Percentiles rank a stretch among this genome's conserved stretches.
Evolutionary conservation across 257 asterid species (phyloP).

Genomic region (Solanum peruvianum): DNA sequence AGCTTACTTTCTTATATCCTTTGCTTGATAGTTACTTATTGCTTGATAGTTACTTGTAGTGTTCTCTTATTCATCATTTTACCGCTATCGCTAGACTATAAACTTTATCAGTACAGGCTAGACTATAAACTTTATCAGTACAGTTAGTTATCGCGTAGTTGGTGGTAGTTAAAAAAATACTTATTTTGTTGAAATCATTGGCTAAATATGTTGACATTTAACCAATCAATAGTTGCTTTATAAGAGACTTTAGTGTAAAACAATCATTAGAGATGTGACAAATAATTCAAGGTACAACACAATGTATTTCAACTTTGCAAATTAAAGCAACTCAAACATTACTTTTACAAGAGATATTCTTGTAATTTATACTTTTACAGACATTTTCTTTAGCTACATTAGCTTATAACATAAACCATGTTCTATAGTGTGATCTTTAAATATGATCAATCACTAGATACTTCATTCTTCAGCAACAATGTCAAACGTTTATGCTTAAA

Average conservation of each 20-base stretch:
- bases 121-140: neutral
- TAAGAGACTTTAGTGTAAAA: neutral
- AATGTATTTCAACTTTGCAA: neutral
- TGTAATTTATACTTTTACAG: neutral
- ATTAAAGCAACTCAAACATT: neutral
- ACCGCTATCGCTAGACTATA: neutral
- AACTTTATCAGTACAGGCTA: neutral
- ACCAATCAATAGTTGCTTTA: neutral
- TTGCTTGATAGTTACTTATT: neutral
- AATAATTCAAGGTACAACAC: neutral
- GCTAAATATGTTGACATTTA: neutral
- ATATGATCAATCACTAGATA: neutral
- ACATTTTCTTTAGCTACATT: neutral
- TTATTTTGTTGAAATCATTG: neutral
- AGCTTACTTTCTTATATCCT: neutral
- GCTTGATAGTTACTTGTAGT: neutral
- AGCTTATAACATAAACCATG: neutral
- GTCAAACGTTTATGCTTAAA: neutral
- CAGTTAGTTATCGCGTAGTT: neutral
- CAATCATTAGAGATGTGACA: neutral
- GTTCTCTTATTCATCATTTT: neutral
- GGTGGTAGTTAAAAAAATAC: neutral
- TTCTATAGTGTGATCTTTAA: neutral
- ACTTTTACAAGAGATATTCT: neutral
- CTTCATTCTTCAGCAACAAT: neutral